phyloP scores from a whole-genome alignment of 495 filamentous ascomycete genomes.

The Podospora sp. region DNA sequence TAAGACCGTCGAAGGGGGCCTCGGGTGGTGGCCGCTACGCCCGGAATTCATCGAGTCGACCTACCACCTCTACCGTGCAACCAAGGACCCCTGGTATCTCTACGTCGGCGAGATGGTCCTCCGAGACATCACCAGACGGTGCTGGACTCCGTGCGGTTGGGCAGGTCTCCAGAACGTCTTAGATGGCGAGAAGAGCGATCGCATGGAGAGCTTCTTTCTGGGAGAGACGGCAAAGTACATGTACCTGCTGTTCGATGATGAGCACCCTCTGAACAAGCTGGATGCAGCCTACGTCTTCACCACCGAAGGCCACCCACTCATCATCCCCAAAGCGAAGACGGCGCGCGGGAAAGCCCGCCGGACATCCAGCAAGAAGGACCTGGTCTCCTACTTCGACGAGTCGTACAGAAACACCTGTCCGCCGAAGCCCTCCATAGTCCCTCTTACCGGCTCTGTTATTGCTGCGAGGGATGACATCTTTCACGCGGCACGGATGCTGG shows the following conservation, averaged over 20 bases:
- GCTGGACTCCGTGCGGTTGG: slow-evolving; percentile 94
- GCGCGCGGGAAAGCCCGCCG: slow-evolving; percentile 23
- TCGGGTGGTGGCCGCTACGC: slow-evolving; percentile 92
- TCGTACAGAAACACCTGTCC: slow-evolving; percentile 61
- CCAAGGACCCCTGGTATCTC: slow-evolving; percentile 94
- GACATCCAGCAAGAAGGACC: slow-evolving; percentile 22
- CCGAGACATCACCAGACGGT: slow-evolving; percentile 83
- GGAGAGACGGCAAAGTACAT: slow-evolving; percentile 96
- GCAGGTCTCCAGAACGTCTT: slow-evolving; percentile 92
- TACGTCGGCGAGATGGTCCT: slow-evolving; percentile 95
- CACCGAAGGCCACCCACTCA: slow-evolving; percentile 91
- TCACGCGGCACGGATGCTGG: slow-evolving; percentile 83
- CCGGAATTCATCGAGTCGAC: slow-evolving; percentile 97
- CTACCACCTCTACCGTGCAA: slow-evolving; percentile 88
- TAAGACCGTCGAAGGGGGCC: slow-evolving; percentile 81
- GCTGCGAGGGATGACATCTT: slow-evolving; percentile 87
- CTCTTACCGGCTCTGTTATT: slow-evolving; percentile 73
- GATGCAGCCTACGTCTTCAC: slow-evolving; percentile 91
- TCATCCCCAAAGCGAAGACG: slow-evolving; percentile 64
- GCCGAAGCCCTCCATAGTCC: slow-evolving; percentile 55
- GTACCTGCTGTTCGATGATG: slow-evolving; percentile 81
- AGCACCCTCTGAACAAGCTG: slow-evolving; percentile 83
- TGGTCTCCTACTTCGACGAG: slow-evolving; percentile 38
- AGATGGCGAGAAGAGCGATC: slow-evolving; percentile 84
- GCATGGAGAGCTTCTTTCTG: slow-evolving; percentile 99